A percentile compares a stretch with the other conserved stretches of the same genome.
phyloP scores from a whole-genome alignment of 1,284 basidiomycete genomes.

The Fomitopsis schrenkii region DNA sequence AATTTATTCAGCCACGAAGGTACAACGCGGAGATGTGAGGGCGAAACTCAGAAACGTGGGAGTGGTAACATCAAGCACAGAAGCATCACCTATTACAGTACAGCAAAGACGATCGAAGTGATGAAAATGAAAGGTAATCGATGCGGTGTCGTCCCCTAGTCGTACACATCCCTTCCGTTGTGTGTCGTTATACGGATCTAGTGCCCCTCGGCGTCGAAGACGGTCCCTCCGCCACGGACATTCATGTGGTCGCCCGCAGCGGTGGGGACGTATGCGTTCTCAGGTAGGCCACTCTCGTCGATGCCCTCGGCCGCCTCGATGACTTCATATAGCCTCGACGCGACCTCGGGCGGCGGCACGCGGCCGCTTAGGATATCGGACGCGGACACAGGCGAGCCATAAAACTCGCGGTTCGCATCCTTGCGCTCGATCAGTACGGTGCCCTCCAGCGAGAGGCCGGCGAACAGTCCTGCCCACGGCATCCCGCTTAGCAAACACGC shows the following conservation, averaged over 20 bases:
- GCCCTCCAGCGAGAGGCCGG: constrained; percentile 92
- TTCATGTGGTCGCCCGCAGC: constrained; percentile 58
- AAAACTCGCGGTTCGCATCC: constrained; percentile 93
- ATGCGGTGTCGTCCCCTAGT: neutral
- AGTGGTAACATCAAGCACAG: neutral
- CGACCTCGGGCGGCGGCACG: constrained; percentile 95
- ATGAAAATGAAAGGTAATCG: neutral
- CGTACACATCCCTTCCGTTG: neutral
- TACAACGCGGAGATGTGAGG: neutral
- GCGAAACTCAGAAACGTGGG: neutral
- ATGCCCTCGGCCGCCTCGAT: constrained; percentile 86
- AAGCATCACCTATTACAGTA: neutral
- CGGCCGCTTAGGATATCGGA: constrained; percentile 88
- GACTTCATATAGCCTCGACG: constrained; percentile 90
- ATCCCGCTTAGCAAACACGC: neutral
- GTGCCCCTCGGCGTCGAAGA: constrained; percentile 64
- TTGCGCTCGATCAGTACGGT: constrained; percentile 94
- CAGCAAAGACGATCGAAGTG: neutral
- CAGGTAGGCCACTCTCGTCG: constrained; percentile 76
- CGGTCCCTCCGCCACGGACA: constrained; percentile 42
- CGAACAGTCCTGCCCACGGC: constrained; percentile 76
- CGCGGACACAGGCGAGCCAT: constrained; percentile 88
- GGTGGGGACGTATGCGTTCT: constrained; percentile 77
- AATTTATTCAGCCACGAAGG: neutral
- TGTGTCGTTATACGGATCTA: neutral